Evolutionary conservation across 495 filamentous ascomycete species (phyloP), one percentile per base, ranked within the genome.

Genomic region (Hyaloscypha variabilis): DNA sequence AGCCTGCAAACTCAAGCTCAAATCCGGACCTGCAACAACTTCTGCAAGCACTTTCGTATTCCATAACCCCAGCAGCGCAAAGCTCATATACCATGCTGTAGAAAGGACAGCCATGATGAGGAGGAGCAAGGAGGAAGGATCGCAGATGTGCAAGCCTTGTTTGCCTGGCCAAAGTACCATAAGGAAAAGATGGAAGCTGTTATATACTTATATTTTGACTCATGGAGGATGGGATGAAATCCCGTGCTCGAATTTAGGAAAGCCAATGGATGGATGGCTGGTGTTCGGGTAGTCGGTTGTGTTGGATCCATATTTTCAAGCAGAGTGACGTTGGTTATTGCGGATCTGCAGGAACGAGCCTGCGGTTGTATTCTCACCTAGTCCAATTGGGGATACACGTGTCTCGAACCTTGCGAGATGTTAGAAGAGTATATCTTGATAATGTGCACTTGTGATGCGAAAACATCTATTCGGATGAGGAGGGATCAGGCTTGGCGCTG

Each of bases 1-100:
- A 26, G 67, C 52, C 58, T 66, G 69, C 66, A 71, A 55, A 26
- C 42, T 29, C 1, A 34, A 25, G 6, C 30, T 42, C 2, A 68
- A 52, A 66, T 68, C 66, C 53, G 39, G 56, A 17, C 42, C 13
- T 17, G 46, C 58, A 23, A 42, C 8, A 0, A 53, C 28, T 30
- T 64, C 53, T 28, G 24, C 62, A 6, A 17, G 6, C 3, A 46
- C 51, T 17, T 11, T 17, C 28, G 31, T n/a, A 2, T 26, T 26
- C 19, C 29, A 21, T 57, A 46, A 4, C 10, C 39, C 39, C 50
- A 66, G 19, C 13, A 62, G 21, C 17, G 64, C 24, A 17, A 21
- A 49, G 1, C 58, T 28, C 31, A 66, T 25, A 3, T 14, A 60
- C 25, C 60, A 58, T n/a, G 14, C 1, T n/a, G 58, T 54, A 13